Conservation (phyloP, 495 filamentous ascomycete genomes). For the Melanomma pulvis-pyrius region DNA sequence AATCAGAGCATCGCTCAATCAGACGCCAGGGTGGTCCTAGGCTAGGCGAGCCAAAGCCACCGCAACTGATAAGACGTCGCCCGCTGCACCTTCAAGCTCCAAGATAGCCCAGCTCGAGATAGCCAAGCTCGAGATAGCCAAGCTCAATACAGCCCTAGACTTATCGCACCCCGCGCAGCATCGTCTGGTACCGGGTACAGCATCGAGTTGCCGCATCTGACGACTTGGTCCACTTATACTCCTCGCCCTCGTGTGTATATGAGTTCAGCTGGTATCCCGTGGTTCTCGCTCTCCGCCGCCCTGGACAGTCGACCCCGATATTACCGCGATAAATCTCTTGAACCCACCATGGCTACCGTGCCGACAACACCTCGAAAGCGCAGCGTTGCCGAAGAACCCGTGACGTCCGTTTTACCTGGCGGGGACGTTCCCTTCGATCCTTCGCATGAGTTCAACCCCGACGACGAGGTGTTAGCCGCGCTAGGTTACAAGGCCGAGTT, state of each 20-base stretch:
- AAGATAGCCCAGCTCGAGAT: neutral
- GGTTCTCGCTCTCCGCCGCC: slow-evolving; percentile 17
- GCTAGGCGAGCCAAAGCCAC: neutral
- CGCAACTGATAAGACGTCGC: slow-evolving; percentile 10
- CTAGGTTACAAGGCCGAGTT: slow-evolving; percentile 81
- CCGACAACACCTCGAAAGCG: slow-evolving; percentile 9
- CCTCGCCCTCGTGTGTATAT: neutral
- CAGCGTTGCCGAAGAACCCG: slow-evolving; percentile 57
- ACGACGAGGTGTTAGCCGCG: slow-evolving; percentile 70
- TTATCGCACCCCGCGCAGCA: slow-evolving; percentile 22
- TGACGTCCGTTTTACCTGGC: slow-evolving; percentile 68
- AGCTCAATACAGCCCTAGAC: neutral
- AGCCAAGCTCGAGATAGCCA: neutral
- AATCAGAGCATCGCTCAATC: neutral
- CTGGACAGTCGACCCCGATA: slow-evolving; percentile 17
- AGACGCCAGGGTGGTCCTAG: neutral
- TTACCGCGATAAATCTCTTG: neutral
- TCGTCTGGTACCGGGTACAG: slow-evolving; percentile 13
- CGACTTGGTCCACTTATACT: neutral
- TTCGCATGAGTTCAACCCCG: slow-evolving; percentile 55
- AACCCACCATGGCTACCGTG: neutral
- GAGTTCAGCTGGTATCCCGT: slow-evolving; percentile 15
- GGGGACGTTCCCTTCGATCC: slow-evolving; percentile 63
- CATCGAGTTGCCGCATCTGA: slow-evolving; percentile 17
- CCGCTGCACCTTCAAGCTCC: neutral